phyloP scores from a whole-genome alignment of 352 stramenopile species.

The Phytophthora macrochlamydospora region DNA sequence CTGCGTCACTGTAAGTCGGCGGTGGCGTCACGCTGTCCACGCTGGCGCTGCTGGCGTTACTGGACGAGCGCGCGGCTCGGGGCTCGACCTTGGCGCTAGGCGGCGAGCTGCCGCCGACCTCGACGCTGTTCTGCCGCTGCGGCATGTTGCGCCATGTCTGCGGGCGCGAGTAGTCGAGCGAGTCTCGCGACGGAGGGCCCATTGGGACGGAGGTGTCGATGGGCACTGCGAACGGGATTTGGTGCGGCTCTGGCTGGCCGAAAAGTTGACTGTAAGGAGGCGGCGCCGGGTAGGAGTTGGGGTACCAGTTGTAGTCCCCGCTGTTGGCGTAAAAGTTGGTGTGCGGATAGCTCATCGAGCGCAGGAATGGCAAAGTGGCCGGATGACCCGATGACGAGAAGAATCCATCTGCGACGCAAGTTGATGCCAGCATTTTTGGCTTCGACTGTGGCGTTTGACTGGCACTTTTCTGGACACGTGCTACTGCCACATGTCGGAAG shows the following conservation, averaged over 20 bases:
- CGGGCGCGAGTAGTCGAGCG: slow-evolving; percentile 43
- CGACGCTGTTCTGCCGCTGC: slow-evolving; percentile 27
- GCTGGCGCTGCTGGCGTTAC: slow-evolving; percentile 13
- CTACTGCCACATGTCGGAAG: not conserved
- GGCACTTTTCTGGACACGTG: not conserved
- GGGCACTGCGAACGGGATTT: slow-evolving; percentile 31
- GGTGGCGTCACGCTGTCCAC: slow-evolving; percentile 22
- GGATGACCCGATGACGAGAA: not conserved
- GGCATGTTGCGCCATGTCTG: slow-evolving; percentile 51
- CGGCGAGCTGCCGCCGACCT: not conserved
- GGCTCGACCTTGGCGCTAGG: slow-evolving; percentile 19
- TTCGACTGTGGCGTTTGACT: not conserved
- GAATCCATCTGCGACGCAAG: slow-evolving; percentile 7
- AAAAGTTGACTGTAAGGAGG: slow-evolving; percentile 17
- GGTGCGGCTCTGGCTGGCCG: not conserved
- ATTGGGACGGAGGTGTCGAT: slow-evolving; percentile 12
- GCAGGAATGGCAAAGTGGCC: not conserved
- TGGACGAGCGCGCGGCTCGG: slow-evolving; percentile 15
- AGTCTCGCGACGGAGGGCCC: slow-evolving; percentile 9
- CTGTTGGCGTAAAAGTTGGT: slow-evolving; percentile 18
- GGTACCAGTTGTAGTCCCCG: slow-evolving; percentile 19
- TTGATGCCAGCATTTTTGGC: not conserved
- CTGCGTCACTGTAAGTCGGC: slow-evolving; percentile 13
- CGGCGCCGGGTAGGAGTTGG: slow-evolving; percentile 27
- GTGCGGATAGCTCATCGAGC: slow-evolving; percentile 28